A percentile compares a stretch with the other conserved stretches of the same genome.
Evolutionary conservation across 163 green algal genomes (phyloP).

Genomic region (Prototheca wickerhamii): DNA sequence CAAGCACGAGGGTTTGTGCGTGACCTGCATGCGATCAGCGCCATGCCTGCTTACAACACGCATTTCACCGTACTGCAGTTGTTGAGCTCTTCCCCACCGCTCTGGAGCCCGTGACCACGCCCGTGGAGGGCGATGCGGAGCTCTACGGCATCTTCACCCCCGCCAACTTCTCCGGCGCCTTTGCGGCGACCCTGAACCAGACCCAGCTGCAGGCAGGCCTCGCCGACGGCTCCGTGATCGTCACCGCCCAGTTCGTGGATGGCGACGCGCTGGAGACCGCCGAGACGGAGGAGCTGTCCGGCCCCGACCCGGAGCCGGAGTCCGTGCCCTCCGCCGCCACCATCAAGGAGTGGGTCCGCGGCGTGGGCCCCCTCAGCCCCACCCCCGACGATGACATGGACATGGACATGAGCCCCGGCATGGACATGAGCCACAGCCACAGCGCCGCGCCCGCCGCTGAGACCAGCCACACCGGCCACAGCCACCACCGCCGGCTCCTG

Average conservation of each 20-base stretch:
- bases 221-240: not conserved
- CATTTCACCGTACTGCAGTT: too few species aligned
- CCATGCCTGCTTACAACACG: too few species aligned
- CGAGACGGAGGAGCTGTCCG: not conserved
- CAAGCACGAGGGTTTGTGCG: too few species aligned
- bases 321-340: not conserved
- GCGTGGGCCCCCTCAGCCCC: not conserved
- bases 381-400: not conserved
- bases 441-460: not conserved
- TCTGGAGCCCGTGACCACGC: not conserved
- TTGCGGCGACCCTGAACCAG: not conserved
- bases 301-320: not conserved
- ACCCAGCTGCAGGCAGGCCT: not conserved
- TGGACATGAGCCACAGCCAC: not conserved
- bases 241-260: not conserved
- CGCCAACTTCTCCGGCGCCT: not conserved
- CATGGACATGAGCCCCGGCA: not conserved
- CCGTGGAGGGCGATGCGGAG: not conserved
- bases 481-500: not conserved
- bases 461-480: not conserved
- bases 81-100: not conserved
- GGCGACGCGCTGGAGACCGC: not conserved
- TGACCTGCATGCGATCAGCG: too few species aligned
- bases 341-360: not conserved
- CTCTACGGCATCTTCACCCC: slow-evolving; percentile 1